Evolutionary conservation across 257 asterid species (phyloP).

Genomic region (Gentiana straminea): DNA sequence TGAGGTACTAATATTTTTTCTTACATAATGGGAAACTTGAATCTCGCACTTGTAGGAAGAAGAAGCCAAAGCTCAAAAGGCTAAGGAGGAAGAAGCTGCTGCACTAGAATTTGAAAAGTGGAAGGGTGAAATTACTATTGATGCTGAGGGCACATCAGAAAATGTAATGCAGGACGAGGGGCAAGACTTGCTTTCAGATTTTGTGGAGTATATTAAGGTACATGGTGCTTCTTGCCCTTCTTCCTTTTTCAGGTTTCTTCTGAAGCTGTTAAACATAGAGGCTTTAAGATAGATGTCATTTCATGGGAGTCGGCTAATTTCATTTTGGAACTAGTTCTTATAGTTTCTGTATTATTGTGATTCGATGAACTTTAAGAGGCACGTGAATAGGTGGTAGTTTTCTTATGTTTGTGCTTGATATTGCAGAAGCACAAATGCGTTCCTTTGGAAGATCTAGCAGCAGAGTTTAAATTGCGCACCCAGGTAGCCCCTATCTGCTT

Average conservation of each 20-base stretch:
- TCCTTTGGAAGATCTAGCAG: conserved; percentile 95
- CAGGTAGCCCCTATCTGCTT: conserved; percentile 44
- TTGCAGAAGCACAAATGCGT: conserved; percentile 88
- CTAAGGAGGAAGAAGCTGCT: conserved; percentile 91
- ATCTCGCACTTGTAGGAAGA: conserved; percentile 57
- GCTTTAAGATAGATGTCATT: neutral
- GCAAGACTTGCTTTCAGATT: conserved; percentile 73
- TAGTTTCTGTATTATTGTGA: neutral
- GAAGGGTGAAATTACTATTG: conserved; percentile 92
- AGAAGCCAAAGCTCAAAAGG: conserved; percentile 79
- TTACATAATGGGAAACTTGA: conserved; percentile 3
- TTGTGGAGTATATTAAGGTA: conserved; percentile 96
- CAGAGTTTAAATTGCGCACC: conserved; percentile 91
- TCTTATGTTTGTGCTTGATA: conserved; percentile 12
- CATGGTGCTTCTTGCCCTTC: neutral
- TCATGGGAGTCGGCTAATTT: neutral
- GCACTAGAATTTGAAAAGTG: conserved; percentile 90
- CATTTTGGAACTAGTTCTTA: too few species aligned
- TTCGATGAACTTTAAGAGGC: neutral
- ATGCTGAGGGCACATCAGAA: conserved; percentile 94
- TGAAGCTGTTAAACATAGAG: neutral
- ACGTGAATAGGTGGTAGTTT: neutral
- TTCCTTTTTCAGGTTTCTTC: too few species aligned
- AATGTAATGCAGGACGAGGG: conserved; percentile 74
- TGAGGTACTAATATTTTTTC: neutral